Percentiles rank a stretch among this genome's conserved stretches.
These are phyloP conservation scores for Cordyceps tenuipes DNA, from an alignment of 2,329 filamentous ascomycete genomes.

Conservation along the genomic window DNA sequence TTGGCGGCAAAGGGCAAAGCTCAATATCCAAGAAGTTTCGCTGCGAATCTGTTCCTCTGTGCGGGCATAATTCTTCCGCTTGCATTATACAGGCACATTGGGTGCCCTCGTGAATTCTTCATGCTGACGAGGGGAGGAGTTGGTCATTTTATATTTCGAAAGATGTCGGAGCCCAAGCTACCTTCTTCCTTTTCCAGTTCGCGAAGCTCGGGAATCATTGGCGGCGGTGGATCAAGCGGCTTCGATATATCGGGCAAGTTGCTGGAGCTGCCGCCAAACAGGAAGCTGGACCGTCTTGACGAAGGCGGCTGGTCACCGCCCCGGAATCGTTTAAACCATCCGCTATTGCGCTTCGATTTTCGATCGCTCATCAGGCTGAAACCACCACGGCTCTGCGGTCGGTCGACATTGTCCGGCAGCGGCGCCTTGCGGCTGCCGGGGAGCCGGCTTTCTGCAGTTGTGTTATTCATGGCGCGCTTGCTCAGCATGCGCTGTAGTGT, in stretches of 20 bases:
- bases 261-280: constrained; percentile 32
- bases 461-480: constrained; percentile 45
- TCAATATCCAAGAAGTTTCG: constrained; percentile 5
- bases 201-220: constrained; percentile 52
- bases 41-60: background rate
- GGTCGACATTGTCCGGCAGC: constrained; percentile 23
- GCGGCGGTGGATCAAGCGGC: constrained; percentile 43
- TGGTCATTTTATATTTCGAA: constrained; percentile 44
- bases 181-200: constrained; percentile 42
- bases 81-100: constrained; percentile 6
- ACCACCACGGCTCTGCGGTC: constrained; percentile 44
- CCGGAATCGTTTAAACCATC: constrained; percentile 50
- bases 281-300: constrained; percentile 35
- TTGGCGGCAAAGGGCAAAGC: background rate
- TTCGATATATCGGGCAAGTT: constrained; percentile 22
- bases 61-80: background rate
- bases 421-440: constrained; percentile 29
- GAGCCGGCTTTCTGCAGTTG: constrained; percentile 41
- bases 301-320: constrained; percentile 25
- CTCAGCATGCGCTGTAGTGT: constrained; percentile 52
- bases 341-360: constrained; percentile 47
- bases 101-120: background rate
- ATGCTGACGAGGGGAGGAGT: background rate
- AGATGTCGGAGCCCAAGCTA: constrained; percentile 43
- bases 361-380: constrained; percentile 42